phyloP scores from a whole-genome alignment of 495 filamentous ascomycete species.

The Penicillium ochrochloron region DNA sequence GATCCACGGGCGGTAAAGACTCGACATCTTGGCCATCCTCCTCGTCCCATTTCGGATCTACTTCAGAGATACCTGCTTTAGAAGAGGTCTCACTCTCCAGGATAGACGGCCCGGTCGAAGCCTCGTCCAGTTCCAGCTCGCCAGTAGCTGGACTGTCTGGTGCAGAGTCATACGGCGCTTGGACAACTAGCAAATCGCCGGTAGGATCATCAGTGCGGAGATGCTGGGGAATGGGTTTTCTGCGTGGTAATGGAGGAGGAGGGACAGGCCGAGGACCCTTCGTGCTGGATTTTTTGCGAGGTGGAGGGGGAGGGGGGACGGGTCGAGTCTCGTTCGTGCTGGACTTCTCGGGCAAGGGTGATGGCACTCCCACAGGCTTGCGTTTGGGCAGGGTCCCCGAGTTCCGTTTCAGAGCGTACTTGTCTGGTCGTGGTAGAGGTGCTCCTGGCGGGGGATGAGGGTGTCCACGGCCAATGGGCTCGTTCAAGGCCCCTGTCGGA shows the following conservation, averaged over 20 bases:
- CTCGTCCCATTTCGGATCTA: conserved; percentile 7
- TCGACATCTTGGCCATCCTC: conserved; percentile 13
- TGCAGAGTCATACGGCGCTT: conserved; percentile 56
- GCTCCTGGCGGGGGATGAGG: conserved; percentile 57
- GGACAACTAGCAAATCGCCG: conserved; percentile 55
- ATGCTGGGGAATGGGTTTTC: conserved; percentile 39
- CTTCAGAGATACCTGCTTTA: conserved; percentile 3
- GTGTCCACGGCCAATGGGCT: conserved; percentile 73
- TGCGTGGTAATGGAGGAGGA: conserved; percentile 21
- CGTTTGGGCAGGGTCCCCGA: conserved; percentile 64
- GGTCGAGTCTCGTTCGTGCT: conserved; percentile 32
- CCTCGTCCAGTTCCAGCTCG: conserved; percentile 30
- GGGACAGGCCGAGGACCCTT: conserved; percentile 33
- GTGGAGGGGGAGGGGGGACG: conserved; percentile 23
- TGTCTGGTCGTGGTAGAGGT: conserved; percentile 75
- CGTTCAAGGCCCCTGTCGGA: conserved; percentile 58
- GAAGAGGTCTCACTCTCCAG: conserved; percentile 19
- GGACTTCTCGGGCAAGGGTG: conserved; percentile 35
- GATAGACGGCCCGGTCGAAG: conserved; percentile 1
- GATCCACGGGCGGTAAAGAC: conserved; percentile 16
- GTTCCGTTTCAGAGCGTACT: conserved; percentile 61
- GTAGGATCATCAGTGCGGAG: conserved; percentile 21
- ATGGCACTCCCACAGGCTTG: conserved; percentile 57
- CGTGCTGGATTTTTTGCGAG: conserved; percentile 37
- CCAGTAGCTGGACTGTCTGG: conserved; percentile 50